Conservation (phyloP, 139 green algal species). For the Asterochloris sp. region DNA sequence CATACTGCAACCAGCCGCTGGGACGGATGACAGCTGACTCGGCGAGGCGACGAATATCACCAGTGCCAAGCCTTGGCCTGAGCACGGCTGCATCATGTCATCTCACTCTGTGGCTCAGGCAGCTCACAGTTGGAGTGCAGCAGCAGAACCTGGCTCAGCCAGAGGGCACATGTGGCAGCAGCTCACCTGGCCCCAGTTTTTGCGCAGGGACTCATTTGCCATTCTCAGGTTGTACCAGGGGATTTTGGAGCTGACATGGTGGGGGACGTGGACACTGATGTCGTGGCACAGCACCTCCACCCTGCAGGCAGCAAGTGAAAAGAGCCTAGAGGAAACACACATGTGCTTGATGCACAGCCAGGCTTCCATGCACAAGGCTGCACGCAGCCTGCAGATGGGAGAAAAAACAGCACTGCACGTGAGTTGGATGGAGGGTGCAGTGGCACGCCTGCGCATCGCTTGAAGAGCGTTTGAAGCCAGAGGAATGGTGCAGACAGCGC, state of each 20-base stretch:
- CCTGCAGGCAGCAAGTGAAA: conserved; percentile 38
- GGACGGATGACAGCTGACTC: too few relatives aligned
- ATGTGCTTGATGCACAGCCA: background rate
- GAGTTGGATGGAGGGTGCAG: too few relatives aligned
- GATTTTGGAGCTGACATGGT: conserved; percentile 95
- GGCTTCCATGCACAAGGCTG: background rate
- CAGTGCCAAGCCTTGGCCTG: too few relatives aligned
- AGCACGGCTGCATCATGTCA: too few relatives aligned
- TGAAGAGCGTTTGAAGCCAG: too few relatives aligned
- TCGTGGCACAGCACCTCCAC: conserved; percentile 96
- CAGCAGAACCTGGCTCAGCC: background rate
- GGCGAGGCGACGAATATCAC: too few relatives aligned
- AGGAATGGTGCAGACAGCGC: too few relatives aligned
- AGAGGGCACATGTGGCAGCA: background rate
- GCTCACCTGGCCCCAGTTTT: conserved; percentile 72
- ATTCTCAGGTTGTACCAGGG: conserved; percentile 92
- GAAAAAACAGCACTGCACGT: background rate
- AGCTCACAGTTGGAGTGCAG: too few relatives aligned
- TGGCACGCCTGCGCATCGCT: too few relatives aligned
- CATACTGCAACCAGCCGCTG: too few relatives aligned
- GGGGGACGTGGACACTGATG: conserved; percentile 96
- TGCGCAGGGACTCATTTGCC: conserved; percentile 57
- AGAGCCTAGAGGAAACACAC: background rate
- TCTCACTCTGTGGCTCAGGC: too few relatives aligned
- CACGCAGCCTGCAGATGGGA: background rate